phyloP scores from a whole-genome alignment of 768 basidiomycete genomes.

The Lyophyllum shimeji region DNA sequence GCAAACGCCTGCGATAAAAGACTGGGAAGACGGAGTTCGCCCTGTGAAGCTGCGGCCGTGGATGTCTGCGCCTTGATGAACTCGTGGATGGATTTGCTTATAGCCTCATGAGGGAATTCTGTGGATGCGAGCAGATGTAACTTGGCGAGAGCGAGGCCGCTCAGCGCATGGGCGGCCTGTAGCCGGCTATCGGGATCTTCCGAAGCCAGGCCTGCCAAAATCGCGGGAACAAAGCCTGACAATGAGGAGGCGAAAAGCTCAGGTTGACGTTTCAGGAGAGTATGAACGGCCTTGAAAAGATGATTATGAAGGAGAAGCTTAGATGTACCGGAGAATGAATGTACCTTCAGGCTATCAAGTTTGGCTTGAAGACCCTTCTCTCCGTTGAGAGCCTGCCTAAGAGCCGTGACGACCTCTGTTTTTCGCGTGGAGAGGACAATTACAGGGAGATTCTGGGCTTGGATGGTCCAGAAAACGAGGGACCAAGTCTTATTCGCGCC shows the following conservation, averaged over 20 bases:
- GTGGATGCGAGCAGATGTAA: constrained; percentile 16
- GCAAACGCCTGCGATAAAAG: constrained; percentile 28
- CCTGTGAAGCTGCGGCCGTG: background rate
- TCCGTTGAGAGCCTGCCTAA: constrained; percentile 36
- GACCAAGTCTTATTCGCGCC: constrained; percentile 42
- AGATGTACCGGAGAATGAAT: background rate
- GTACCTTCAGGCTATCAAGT: constrained; percentile 32
- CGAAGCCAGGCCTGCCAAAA: constrained; percentile 29
- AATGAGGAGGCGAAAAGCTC: constrained; percentile 49
- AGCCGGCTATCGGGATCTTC: constrained; percentile 35
- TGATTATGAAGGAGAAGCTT: background rate
- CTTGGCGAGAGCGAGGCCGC: constrained; percentile 50
- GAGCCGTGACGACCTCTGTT: constrained; percentile 29
- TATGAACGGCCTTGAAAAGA: constrained; percentile 30
- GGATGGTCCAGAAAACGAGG: constrained; percentile 50
- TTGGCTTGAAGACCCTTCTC: constrained; percentile 32
- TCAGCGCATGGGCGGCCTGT: constrained; percentile 57
- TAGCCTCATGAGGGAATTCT: constrained; percentile 21
- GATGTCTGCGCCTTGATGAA: constrained; percentile 27
- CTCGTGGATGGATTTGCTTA: constrained; percentile 24
- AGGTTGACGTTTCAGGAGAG: constrained; percentile 39
- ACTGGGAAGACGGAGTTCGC: constrained; percentile 20
- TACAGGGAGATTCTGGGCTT: constrained; percentile 46
- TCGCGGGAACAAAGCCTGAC: constrained; percentile 42
- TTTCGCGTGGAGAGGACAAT: constrained; percentile 32